Evolutionary conservation across 306 rosid genomes (phyloP).

Genomic region (Malus asiatica): DNA sequence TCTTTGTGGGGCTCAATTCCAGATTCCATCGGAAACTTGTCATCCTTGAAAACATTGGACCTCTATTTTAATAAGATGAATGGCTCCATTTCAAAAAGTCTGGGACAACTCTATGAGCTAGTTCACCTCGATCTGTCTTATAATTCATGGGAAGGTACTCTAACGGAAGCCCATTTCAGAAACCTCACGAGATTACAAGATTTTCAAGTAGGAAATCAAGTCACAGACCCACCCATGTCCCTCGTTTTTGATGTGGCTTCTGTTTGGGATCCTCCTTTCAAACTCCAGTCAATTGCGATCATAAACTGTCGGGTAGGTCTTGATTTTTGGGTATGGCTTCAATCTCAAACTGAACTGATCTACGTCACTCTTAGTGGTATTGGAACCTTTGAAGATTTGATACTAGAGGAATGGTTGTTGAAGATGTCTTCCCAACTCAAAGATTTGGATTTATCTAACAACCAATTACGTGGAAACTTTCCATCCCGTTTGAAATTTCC

Average conservation of each 20-base stretch:
- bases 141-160: neutral
- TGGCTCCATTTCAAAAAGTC: slow-evolving; percentile 26
- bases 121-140: neutral
- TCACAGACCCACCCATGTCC: neutral
- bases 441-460: neutral
- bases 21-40: slow-evolving; percentile 20
- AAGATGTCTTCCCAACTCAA: neutral
- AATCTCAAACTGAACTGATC: neutral
- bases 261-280: neutral
- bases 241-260: neutral
- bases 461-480: neutral
- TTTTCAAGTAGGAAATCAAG: neutral
- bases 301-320: neutral
- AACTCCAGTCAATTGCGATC: neutral
- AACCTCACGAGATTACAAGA: neutral
- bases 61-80: slow-evolving; percentile 13
- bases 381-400: neutral
- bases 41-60: neutral
- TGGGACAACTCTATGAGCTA: slow-evolving; percentile 33
- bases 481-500: neutral
- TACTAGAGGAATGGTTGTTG: neutral
- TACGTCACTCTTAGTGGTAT: neutral
- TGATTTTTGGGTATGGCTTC: neutral
- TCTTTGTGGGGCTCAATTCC: slow-evolving; percentile 17
- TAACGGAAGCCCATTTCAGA: slow-evolving; percentile 24